Evolutionary conservation across 768 basidiomycete genomes (phyloP), one percentile per base, ranked within the genome.

Genomic region (Rhodocollybia butyracea): DNA sequence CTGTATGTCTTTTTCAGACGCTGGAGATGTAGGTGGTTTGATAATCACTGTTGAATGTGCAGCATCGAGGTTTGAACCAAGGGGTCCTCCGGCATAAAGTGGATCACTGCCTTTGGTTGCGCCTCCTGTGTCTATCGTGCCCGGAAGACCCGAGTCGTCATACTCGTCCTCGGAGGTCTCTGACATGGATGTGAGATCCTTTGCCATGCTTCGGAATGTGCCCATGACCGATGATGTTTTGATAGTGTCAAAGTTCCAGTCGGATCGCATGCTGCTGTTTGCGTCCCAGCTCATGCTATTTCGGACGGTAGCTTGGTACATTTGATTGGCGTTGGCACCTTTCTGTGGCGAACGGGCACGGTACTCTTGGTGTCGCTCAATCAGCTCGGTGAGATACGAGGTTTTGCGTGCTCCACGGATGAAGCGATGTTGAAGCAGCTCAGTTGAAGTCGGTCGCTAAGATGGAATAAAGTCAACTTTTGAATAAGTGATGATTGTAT

Each of bases 191-290:
- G 22, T n/a, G 22, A 89, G 70, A 63, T 91, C 88, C 61, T 80
- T 84, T 7, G 85, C 78, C 75, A 88, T 85, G 55, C 81, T 86
- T 47, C 85, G 82, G 65, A 87, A 84, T 2, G 89, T 86, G 39
- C 89, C 89, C 83, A 91, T 88, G 3, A 86, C 83, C 27, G 84
- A 78, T 8, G 81, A 74, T 4, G 88, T 79, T 57, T 78, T 85
- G 61, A 94, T 75, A 2, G 92, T 95, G 63, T 94, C 94, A 67
- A 98, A 98, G 67, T 90, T 92, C 97, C 96, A 98, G 59, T 94
- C 94, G 64, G 90, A 94, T 65, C 84, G 82, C 71, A 96, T 79
- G 1, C 94, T 92, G 42, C 80, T 83, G 57, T 81, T 84, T 46
- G 68, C 70, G 61, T 91, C 89, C 90, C 89, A 91, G 43, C 79